phyloP scores from a whole-genome alignment of 129 eudicot genomes.

The Chrysanthemum seticuspe region DNA sequence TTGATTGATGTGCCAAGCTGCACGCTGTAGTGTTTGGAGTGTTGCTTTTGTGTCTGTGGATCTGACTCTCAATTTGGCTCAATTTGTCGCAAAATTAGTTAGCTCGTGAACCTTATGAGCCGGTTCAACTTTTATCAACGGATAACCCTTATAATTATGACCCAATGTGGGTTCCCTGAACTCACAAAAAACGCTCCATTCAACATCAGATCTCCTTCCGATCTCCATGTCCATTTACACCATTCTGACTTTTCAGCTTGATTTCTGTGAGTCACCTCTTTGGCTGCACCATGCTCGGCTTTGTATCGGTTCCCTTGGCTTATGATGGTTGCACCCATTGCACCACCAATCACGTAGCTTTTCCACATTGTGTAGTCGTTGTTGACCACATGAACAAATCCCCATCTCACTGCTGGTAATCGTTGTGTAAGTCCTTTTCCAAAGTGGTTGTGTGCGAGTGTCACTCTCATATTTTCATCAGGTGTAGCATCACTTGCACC shows the following conservation, averaged over 20 bases:
- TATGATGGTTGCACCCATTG: constrained; percentile 62
- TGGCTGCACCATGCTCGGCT: constrained; percentile 55
- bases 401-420: constrained; percentile 75
- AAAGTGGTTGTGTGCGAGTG: constrained; percentile 76
- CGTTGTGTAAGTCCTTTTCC: constrained; percentile 78
- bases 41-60: no score
- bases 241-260: constrained; percentile 44
- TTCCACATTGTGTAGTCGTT: constrained; percentile 94
- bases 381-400: constrained; percentile 79
- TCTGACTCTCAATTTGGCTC: no score
- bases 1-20: no score
- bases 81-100: no score
- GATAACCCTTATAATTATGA: no score
- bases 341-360: constrained; percentile 89
- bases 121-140: no score
- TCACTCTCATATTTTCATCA: constrained; percentile 48
- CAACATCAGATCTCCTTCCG: constrained; percentile 67
- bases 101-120: no score
- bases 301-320: constrained; percentile 89
- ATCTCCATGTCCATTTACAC: constrained; percentile 81
- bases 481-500: no score
- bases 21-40: no score
- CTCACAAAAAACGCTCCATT: constrained; percentile 66
- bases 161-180: not conserved
- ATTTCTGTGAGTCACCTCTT: constrained; percentile 63